These are phyloP conservation scores for Samsoniella hepiali DNA, from an alignment of 2,329 filamentous ascomycete genomes.

Conservation along the genomic window DNA sequence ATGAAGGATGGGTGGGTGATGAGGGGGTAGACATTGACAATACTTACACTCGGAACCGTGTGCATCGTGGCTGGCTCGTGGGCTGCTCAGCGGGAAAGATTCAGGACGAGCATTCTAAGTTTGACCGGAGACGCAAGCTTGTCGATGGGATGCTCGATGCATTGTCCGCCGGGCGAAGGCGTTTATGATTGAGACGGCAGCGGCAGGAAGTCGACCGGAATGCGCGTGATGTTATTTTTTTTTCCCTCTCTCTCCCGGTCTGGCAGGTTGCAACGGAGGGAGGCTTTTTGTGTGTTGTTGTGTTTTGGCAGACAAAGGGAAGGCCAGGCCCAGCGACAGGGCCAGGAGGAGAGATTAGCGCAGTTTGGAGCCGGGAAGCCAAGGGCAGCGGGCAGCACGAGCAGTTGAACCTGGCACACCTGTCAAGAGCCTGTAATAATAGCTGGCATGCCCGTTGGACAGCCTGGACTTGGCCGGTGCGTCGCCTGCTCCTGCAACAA, in stretches of 20 bases:
- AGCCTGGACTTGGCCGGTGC: too few species aligned
- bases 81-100: conserved; percentile 36
- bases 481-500: too few species aligned
- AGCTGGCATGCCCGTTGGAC: background rate
- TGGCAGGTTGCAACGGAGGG: background rate
- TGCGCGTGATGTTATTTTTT: conserved; percentile 10
- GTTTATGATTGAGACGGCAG: background rate
- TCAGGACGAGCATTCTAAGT: conserved; percentile 36
- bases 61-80: conserved; percentile 48
- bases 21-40: conserved; percentile 12
- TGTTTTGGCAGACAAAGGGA: conserved; percentile 4
- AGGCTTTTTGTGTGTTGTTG: conserved; percentile 7
- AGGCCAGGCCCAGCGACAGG: background rate
- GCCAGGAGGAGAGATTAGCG: background rate
- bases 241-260: background rate
- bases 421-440: background rate
- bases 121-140: background rate
- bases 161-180: conserved; percentile 10
- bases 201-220: conserved; percentile 2
- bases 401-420: background rate
- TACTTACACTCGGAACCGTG: conserved; percentile 51
- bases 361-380: background rate
- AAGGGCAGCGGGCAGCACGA: background rate
- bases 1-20: conserved; percentile 6
- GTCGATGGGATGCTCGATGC: conserved; percentile 9